Evolutionary conservation across 192 early-diverging fungal species (phyloP), one percentile per base, ranked within the genome.

Genomic region (Podila verticillata): DNA sequence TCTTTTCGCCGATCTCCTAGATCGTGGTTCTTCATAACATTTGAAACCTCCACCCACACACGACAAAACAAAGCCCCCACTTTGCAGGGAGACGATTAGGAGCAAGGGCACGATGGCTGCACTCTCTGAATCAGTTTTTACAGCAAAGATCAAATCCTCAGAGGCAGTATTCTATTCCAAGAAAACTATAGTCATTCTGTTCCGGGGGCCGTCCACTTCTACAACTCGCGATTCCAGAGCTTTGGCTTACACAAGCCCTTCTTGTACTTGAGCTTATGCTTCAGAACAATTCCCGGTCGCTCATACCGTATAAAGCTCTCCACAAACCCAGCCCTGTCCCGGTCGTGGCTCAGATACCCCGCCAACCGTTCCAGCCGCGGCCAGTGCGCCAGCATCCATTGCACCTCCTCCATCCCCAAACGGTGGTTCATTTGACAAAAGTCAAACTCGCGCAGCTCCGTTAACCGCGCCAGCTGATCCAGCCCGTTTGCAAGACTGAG

Each of bases 361-460:
- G 64, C 62, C n/a, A 80, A 32, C 10, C 19, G 13, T 24, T 72
- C 65, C 0, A 80, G 61, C 19, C 54, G 66, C 1, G 65, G 77
- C 77, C 77, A 80, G n/a, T 20, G 26, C 57, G 39, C 35, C 48
- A 80, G 26, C 77, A 80, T 80, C 66, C 71, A 80, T 56, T 68
- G 57, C 20, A 68, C 20, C 48, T 80, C 77, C 2, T 58, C 77
- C n/a, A 80, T 80, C 47, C 58, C 59, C 65, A 80, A n/a, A 17
- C 22, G 61, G 26, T 80, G 69, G 20, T 63, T 5, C 77, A 72
- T 65, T 5, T 72, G 65, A 57, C 64, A 63, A 59, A 80, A 80
- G n/a, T 67, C 70, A 80, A 80, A 67, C 54, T 72, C 77, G 20
- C 26, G 22, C 54, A 80, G 48, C 47, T 80, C 65, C 3, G 10